Conservation (phyloP, 495 filamentous ascomycete species). For the Neurospora sp. region DNA sequence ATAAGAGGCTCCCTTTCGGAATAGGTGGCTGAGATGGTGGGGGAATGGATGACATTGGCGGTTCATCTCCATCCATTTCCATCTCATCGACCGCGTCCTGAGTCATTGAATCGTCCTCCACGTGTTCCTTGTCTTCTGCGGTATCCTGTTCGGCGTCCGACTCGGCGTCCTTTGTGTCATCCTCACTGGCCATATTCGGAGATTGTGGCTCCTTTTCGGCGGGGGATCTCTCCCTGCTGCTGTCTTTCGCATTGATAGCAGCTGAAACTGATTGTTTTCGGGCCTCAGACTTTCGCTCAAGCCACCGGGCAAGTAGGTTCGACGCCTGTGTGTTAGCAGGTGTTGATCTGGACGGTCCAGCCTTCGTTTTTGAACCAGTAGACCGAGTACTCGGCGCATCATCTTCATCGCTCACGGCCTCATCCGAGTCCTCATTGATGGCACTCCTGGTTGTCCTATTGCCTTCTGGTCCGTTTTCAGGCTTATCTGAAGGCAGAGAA, state of each 20-base stretch:
- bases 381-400: neutral
- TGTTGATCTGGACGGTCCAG: neutral
- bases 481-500: neutral
- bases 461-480: neutral
- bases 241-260: neutral
- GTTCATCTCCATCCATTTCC: constrained; percentile 11
- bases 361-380: neutral
- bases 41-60: constrained; percentile 24
- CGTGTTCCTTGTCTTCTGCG: neutral
- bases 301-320: constrained; percentile 11
- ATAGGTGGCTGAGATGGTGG: constrained; percentile 28
- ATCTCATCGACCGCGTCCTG: neutral
- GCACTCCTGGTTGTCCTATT: neutral
- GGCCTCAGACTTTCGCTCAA: constrained; percentile 6
- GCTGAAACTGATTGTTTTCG: neutral
- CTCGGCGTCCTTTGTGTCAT: neutral
- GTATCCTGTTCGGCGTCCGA: neutral
- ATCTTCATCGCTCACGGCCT: neutral
- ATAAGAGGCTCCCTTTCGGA: constrained; percentile 7
- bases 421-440: constrained; percentile 3
- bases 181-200: neutral
- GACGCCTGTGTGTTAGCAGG: neutral
- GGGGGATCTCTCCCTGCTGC: neutral
- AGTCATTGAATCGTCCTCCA: neutral
- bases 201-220: constrained; percentile 7